Conservation (phyloP, 2,329 filamentous ascomycete genomes). For the Nemania diffusa region DNA sequence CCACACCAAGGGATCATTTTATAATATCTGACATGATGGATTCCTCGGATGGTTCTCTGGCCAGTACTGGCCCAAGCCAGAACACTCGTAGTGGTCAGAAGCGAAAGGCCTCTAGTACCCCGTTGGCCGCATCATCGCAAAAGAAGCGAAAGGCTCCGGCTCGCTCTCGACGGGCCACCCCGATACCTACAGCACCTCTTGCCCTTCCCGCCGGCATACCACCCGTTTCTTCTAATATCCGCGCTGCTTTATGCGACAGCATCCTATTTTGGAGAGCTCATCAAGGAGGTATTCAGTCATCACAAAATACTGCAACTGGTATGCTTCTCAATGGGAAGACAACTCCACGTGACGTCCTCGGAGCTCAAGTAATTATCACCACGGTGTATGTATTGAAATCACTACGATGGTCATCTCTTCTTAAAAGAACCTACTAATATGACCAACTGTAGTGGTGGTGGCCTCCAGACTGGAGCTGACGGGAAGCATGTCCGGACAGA, state of each 20-base stretch:
- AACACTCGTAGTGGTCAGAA: not conserved
- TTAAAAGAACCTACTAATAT: not conserved
- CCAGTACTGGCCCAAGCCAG: not conserved
- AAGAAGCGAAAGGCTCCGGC: conserved; percentile 10
- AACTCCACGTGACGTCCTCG: conserved; percentile 66
- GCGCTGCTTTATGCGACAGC: conserved; percentile 71
- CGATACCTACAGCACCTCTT: conserved; percentile 1
- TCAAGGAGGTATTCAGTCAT: conserved; percentile 68
- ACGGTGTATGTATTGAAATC: conserved; percentile 60
- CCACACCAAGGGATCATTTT: not conserved
- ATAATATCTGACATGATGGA: conserved; percentile 6
- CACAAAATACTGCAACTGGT: conserved; percentile 60
- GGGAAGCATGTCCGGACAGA: conserved; percentile 59
- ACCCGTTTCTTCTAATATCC: conserved; percentile 65
- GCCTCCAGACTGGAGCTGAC: conserved; percentile 47
- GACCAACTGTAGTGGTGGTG: conserved; percentile 36
- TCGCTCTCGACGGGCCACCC: not conserved
- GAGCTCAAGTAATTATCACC: conserved; percentile 70
- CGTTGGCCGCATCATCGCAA: not conserved
- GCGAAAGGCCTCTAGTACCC: conserved; percentile 8
- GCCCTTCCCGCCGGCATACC: conserved; percentile 48
- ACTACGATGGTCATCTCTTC: not conserved
- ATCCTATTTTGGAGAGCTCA: conserved; percentile 70
- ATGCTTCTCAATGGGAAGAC: conserved; percentile 68
- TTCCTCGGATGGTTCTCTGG: not conserved